These are phyloP conservation scores for Naegleria gruberi DNA, from an alignment of 208 protist species.

Conservation along the genomic window DNA sequence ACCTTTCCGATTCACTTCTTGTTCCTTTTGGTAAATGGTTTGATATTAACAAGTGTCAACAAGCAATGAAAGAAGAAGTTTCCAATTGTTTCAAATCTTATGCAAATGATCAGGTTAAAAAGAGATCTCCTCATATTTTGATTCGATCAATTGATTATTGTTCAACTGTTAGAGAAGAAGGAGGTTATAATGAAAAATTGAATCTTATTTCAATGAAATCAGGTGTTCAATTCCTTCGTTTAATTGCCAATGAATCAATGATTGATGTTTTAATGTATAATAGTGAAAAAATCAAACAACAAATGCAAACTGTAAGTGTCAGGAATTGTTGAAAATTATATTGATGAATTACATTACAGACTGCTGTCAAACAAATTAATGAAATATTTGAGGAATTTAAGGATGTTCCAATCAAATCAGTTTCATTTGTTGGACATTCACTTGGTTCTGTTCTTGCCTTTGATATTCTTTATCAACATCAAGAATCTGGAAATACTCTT, in stretches of 20 bases:
- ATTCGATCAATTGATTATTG: background rate
- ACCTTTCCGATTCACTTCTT: background rate
- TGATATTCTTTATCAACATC: background rate
- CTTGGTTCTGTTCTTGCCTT: background rate
- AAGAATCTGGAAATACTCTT: background rate
- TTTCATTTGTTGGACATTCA: background rate
- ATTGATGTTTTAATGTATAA: slow-evolving; percentile 16
- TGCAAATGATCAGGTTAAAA: background rate
- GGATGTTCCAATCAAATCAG: background rate
- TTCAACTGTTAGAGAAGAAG: background rate
- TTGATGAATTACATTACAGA: too few relatives aligned
- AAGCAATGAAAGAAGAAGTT: background rate
- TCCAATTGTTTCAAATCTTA: background rate
- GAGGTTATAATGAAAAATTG: background rate
- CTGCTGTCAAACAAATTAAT: background rate
- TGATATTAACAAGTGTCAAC: background rate
- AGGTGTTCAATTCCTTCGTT: background rate
- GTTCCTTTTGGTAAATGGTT: background rate
- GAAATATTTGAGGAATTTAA: background rate
- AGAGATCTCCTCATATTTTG: background rate
- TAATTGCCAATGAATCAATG: background rate
- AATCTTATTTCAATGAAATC: background rate
- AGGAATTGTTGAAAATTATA: too few relatives aligned
- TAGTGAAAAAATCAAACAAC: background rate
- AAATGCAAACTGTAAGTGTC: background rate